Evolutionary conservation across 2,329 filamentous ascomycete genomes (phyloP).

Genomic region (Colletotrichum falcatum): DNA sequence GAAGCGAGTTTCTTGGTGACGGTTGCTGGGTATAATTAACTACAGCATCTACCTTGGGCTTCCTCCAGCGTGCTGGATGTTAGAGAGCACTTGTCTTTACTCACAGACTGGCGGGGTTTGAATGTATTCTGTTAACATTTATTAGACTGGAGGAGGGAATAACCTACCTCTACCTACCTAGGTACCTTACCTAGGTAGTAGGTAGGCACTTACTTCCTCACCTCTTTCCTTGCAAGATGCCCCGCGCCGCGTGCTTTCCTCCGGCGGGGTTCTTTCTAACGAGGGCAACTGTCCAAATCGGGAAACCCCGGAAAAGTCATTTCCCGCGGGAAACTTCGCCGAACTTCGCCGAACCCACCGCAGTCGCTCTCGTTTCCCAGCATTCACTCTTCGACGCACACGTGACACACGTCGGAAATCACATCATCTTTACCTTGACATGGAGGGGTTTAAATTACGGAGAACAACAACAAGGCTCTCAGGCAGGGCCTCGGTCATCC

Average conservation of each 20-base stretch:
- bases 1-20: neutral
- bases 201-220: neutral
- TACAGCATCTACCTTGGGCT: neutral
- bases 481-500: neutral
- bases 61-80: no score
- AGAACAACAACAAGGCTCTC: neutral
- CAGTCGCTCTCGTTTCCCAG: constrained; percentile 8
- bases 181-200: no score
- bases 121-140: no score
- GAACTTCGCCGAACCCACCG: constrained; percentile 28
- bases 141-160: no score
- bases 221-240: neutral
- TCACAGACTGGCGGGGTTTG: no score
- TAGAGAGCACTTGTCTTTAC: no score
- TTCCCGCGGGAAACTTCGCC: constrained; percentile 20
- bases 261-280: constrained; percentile 11
- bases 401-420: neutral
- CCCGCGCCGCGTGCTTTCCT: neutral
- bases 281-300: neutral
- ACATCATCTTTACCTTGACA: neutral
- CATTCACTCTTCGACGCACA: neutral
- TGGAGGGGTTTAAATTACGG: neutral
- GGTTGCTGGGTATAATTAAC: neutral
- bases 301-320: constrained; percentile 13
- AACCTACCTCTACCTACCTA: no score